phyloP scores from a whole-genome alignment of 192 early-diverging fungal genomes.

The Umbelopsis sp. region DNA sequence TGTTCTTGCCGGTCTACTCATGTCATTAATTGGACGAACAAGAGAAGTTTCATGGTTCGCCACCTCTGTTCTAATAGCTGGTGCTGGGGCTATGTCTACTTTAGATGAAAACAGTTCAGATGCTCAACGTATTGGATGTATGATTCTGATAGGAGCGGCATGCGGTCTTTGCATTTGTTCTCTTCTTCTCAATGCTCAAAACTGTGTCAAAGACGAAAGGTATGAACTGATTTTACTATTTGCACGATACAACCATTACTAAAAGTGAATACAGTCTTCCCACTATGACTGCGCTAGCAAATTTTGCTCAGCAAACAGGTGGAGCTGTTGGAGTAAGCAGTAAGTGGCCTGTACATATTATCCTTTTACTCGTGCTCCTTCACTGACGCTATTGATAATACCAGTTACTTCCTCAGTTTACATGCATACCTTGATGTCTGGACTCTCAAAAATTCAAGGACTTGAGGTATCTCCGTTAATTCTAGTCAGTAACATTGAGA shows the following conservation, averaged over 20 bases:
- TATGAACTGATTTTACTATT: background rate
- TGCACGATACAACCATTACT: background rate
- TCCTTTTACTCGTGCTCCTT: background rate
- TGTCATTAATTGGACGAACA: slow-evolving; percentile 47
- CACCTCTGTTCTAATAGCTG: slow-evolving; percentile 52
- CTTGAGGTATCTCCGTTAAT: background rate
- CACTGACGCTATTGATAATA: background rate
- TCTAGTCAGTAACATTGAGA: background rate
- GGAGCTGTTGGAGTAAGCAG: slow-evolving; percentile 12
- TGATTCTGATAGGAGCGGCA: slow-evolving; percentile 68
- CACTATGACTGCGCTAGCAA: slow-evolving; percentile 15
- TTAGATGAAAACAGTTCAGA: slow-evolving; percentile 45
- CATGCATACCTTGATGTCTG: background rate
- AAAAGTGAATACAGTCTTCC: background rate
- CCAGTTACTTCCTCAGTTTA: background rate
- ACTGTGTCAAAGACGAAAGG: slow-evolving; percentile 14
- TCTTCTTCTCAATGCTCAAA: slow-evolving; percentile 9
- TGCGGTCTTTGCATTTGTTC: slow-evolving; percentile 14
- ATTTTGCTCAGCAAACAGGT: slow-evolving; percentile 2
- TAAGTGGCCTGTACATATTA: background rate
- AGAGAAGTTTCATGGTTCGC: slow-evolving; percentile 53
- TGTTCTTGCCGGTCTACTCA: slow-evolving; percentile 60
- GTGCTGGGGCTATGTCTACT: slow-evolving; percentile 56
- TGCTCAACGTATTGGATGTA: slow-evolving; percentile 57
- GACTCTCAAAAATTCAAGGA: background rate